Evolutionary conservation across 78 protist species (phyloP).

Genomic region (Pelomyxa schiedti): DNA sequence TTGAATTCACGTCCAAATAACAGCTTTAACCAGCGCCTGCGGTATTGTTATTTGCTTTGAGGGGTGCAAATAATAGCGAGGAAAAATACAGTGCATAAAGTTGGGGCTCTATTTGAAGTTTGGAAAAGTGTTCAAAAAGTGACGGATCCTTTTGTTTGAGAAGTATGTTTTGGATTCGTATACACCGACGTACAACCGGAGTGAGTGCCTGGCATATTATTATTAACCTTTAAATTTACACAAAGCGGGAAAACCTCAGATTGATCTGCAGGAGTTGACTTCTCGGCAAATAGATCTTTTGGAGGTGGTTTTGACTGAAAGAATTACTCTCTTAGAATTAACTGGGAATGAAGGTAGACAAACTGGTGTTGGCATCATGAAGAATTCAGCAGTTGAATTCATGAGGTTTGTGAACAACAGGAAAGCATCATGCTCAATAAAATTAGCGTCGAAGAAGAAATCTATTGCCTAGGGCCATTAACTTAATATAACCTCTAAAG

Average conservation of each 20-base stretch:
- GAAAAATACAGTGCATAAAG: slow-evolving; percentile 21
- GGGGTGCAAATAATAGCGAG: neutral
- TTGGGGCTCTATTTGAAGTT: slow-evolving; percentile 47
- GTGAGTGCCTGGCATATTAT: slow-evolving; percentile 8
- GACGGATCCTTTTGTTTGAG: slow-evolving; percentile 24
- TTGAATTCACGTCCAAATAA: slow-evolving; percentile 70
- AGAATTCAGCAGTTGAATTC: too few relatives aligned
- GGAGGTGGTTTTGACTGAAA: neutral
- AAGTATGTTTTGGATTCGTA: slow-evolving; percentile 20
- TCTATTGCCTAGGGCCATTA: too few relatives aligned
- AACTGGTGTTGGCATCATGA: neutral
- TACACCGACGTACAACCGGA: slow-evolving; percentile 15
- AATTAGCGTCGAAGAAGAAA: too few relatives aligned
- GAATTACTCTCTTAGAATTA: neutral
- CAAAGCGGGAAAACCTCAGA: neutral
- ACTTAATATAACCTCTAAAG: too few relatives aligned
- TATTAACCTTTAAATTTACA: neutral
- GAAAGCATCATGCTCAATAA: too few relatives aligned
- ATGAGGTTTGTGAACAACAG: too few relatives aligned
- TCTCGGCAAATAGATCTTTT: neutral
- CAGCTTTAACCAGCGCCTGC: slow-evolving; percentile 57
- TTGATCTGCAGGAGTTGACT: slow-evolving; percentile 10
- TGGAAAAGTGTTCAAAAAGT: slow-evolving; percentile 11
- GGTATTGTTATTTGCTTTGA: neutral
- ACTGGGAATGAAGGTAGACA: neutral